Percentiles rank a stretch among this genome's conserved stretches.
phyloP scores from a whole-genome alignment of 352 stramenopile genomes.

The Thraustochytrium sp. region DNA sequence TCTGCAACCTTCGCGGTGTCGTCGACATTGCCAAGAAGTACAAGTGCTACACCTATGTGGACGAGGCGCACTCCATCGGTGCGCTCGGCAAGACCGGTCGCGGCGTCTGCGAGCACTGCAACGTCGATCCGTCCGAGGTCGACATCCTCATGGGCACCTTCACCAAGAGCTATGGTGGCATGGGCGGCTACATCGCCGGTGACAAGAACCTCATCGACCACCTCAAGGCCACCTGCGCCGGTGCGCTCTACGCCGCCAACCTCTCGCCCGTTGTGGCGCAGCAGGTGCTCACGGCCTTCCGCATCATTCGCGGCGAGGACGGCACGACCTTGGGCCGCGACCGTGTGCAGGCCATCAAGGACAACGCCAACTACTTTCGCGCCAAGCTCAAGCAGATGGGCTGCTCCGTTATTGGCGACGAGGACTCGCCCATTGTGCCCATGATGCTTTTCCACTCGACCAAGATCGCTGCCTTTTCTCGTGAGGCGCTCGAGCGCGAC shows the following conservation, averaged over 20 bases:
- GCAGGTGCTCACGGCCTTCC: slow-evolving; percentile 64
- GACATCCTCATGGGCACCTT: slow-evolving; percentile 99
- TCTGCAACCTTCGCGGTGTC: slow-evolving; percentile 85
- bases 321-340: slow-evolving; percentile 80
- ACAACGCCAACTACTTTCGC: slow-evolving; percentile 97
- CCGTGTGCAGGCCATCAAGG: slow-evolving; percentile 83
- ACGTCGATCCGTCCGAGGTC: slow-evolving; percentile 88
- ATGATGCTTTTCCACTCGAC: slow-evolving; percentile 97
- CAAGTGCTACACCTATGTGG: slow-evolving; percentile 91
- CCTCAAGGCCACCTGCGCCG: slow-evolving; percentile 58
- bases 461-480: slow-evolving; percentile 94
- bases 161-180: slow-evolving; percentile 95
- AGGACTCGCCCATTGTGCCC: slow-evolving; percentile 95
- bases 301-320: slow-evolving; percentile 79
- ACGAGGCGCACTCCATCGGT: slow-evolving; percentile 94
- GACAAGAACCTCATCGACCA: slow-evolving; percentile 43
- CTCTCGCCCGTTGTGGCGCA: slow-evolving; percentile 54
- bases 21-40: slow-evolving; percentile 90
- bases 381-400: slow-evolving; percentile 87
- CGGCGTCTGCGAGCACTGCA: slow-evolving; percentile 87
- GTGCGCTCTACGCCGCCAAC: slow-evolving; percentile 66
- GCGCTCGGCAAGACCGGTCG: slow-evolving; percentile 84
- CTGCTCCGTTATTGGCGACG: slow-evolving; percentile 80
- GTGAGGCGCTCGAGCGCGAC: slow-evolving; percentile 87
- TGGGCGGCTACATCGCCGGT: slow-evolving; percentile 95